Evolutionary conservation across 306 rosid genomes (phyloP).

Genomic region (Ormosia semicastrata): DNA sequence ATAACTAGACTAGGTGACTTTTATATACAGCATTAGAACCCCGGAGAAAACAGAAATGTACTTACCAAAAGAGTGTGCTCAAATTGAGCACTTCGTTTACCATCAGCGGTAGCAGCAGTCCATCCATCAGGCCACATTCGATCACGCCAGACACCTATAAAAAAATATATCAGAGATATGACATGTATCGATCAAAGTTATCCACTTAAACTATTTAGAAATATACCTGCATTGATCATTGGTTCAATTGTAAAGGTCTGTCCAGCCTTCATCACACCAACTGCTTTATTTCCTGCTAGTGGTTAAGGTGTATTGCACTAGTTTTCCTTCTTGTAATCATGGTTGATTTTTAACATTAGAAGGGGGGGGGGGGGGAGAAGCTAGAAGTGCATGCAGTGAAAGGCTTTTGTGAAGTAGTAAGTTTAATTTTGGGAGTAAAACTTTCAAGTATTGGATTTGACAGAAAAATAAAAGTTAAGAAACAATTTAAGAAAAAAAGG

Average conservation of each 20-base stretch:
- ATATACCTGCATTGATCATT: slow-evolving; percentile 88
- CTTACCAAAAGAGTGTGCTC: slow-evolving; percentile 94
- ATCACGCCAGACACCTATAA: slow-evolving; percentile 86
- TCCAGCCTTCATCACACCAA: slow-evolving; percentile 97
- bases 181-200: not conserved
- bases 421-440: not conserved
- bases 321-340: slow-evolving; percentile 16
- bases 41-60: not conserved
- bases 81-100: slow-evolving; percentile 95
- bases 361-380: not conserved
- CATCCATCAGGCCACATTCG: slow-evolving; percentile 99
- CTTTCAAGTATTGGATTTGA: not conserved
- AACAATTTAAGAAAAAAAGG: not conserved
- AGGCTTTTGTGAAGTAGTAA: not conserved
- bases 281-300: slow-evolving; percentile 87
- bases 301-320: slow-evolving; percentile 39
- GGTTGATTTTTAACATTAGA: not conserved
- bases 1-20: not conserved
- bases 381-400: not conserved
- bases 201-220: not conserved
- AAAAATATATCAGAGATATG: not conserved
- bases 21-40: not conserved
- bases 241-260: slow-evolving; percentile 96
- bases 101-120: slow-evolving; percentile 84
- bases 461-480: not conserved